Conservation (phyloP, 2,329 filamentous ascomycete species). For the Hymenoscyphus fraxineus region DNA sequence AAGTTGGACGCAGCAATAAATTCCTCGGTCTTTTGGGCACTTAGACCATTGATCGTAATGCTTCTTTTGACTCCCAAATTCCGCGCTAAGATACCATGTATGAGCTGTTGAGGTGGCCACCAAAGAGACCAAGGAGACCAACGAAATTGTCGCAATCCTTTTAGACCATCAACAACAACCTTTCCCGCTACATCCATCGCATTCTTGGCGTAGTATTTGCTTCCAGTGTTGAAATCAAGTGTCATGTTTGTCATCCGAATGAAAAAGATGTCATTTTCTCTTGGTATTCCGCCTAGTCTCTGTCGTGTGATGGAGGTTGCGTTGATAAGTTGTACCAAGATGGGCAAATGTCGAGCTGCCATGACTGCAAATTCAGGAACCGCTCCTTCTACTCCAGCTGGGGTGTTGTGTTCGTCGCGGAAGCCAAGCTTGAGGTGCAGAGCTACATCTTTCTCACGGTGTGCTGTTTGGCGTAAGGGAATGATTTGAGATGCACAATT, state of each 20-base stretch:
- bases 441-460: background rate
- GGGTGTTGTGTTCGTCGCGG: too few relatives aligned
- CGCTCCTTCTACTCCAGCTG: background rate
- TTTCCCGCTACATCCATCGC: background rate
- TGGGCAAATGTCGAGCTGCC: background rate
- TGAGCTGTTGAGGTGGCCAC: background rate
- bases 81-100: background rate
- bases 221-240: background rate
- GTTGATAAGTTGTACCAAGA: background rate
- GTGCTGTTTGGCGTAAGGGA: background rate
- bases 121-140: background rate
- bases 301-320: background rate
- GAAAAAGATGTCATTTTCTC: background rate
- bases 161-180: background rate
- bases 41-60: background rate
- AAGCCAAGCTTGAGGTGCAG: background rate
- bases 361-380: constrained; percentile 17
- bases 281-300: background rate
- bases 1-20: background rate
- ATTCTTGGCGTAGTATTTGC: background rate
- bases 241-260: background rate
- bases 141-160: background rate
- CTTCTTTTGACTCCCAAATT: background rate
- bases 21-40: background rate
- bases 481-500: background rate